Base-by-base conservation (phyloP, 768 basidiomycete genomes). In the Xerocomus brunneocitrinus region DNA sequence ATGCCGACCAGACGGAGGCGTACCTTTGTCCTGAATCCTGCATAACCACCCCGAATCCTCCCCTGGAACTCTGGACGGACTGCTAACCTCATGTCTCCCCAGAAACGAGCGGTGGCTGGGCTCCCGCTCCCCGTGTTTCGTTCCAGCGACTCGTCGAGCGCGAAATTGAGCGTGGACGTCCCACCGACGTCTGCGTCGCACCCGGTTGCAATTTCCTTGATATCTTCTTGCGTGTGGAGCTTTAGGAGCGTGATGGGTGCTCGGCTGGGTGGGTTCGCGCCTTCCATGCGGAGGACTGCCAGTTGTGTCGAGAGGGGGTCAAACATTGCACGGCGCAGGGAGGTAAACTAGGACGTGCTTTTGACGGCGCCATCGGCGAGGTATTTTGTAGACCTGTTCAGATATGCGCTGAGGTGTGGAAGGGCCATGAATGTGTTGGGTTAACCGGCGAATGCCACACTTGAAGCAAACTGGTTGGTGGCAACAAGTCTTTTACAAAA, bases 161-260 rank as follows among this genome's bases (percentile, higher is more conserved):
- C 84, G n/a, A 95, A 74, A 58, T 88, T 67, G n/a, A 84, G 86
- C 0, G 87, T 84, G 4, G 90, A 89, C 25, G 79, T 79, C 25
- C 93, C 90, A 6, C 95, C 94, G 41, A 95, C 86, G 70, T 98
- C 95, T 0, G 77, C 76, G 68, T 98, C 95, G 58, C 87, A 91
- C 3, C 95, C 95, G 0, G 80, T 81, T 0, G 85, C 89, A 56
- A 84, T 85, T n/a, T 80, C 74, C 4, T 75, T 58, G 45, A 91
- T 62, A 56, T 87, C 82, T 24, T 79, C 74, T 16, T 61, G 71
- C 0, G 80, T 76, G 61, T 85, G 83, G 68, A 93, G 81, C 7
- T 76, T 75, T 64, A 82, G 83, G 47, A 94, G 76, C 0, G 82
- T 79, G 50, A 78, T 74, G n/a, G 90, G 85, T 5, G 70, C 69